Base-by-base conservation (phyloP, 768 basidiomycete genomes). In the Leccinellum luteum region DNA sequence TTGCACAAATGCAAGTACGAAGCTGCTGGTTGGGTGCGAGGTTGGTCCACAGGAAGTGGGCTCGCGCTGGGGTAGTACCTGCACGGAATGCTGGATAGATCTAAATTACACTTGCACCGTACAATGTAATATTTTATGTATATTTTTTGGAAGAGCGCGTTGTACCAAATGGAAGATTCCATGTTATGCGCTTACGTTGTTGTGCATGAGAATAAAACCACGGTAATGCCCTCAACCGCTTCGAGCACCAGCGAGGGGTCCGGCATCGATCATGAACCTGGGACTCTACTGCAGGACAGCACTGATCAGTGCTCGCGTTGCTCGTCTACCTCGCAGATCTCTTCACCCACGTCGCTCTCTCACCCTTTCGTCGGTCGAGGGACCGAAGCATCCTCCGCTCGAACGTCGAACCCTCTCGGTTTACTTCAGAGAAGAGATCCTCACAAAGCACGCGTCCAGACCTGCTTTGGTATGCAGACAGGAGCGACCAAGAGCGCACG, bases 391-490 rank as follows among this genome's bases (percentile, higher is more conserved):
- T 0, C 84, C 85, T 6, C 83, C 84, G 0, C 76, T 90, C 30
- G 80, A 78, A 30, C 64, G 71, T 30, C 75, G 79, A 28, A 89
- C 87, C 0, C 78, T 89, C 30, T 74, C 83, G 7, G 73, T 77
- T n/a, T 90, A 83, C 73, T 90, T 90, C 68, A 69, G 66, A 14
- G 72, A 76, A 4, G 78, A 84, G 34, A 78, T 92, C 54, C 71
- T 92, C 13, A 71, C 66, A 12, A 76, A 75, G 34, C 74, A 85
- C 59, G 68, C 74, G 15, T 68, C 73, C 3, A 74, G 83, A 19
- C 83, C 86, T 0, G 90, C 88, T 0, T 74, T 93, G 21, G 79
- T 90, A 28, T 87, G 84, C 55, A 75, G 80, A 38, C 76, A 81
- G 45, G 91, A 93, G 66, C 67, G 54, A 17, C 78, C 85, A 10